These are phyloP conservation scores for Penicillium mononematosum DNA, from an alignment of 495 filamentous ascomycete species.

Conservation along the genomic window DNA sequence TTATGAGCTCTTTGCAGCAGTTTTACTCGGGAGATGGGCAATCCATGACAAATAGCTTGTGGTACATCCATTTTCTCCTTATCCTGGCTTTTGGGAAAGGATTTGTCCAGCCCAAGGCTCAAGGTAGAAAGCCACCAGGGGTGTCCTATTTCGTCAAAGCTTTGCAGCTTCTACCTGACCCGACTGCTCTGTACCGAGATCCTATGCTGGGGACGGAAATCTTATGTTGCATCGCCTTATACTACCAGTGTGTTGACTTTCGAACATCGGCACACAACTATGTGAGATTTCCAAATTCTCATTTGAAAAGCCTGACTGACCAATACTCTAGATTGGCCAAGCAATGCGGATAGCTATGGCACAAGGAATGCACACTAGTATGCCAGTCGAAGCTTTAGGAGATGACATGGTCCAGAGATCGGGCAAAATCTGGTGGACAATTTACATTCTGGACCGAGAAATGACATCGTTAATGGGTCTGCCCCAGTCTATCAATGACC, in stretches of 20 bases:
- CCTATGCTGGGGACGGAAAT: conserved; percentile 41
- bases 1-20: conserved; percentile 38
- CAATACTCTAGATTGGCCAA: conserved; percentile 39
- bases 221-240: conserved; percentile 44
- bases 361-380: conserved; percentile 45
- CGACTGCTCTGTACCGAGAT: conserved; percentile 33
- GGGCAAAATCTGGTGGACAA: conserved; percentile 48
- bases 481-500: conserved; percentile 39
- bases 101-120: conserved; percentile 37
- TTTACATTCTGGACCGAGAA: conserved; percentile 46
- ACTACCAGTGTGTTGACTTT: conserved; percentile 42
- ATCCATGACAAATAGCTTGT: conserved; percentile 28
- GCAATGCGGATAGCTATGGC: conserved; percentile 44
- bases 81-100: conserved; percentile 47
- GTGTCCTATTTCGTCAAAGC: conserved; percentile 42
- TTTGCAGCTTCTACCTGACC: conserved; percentile 40
- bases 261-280: conserved; percentile 39
- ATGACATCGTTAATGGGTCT: conserved; percentile 48
- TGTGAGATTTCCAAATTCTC: conserved; percentile 21
- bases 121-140: conserved; percentile 34
- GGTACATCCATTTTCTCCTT: conserved; percentile 48
- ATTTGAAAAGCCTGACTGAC: background rate
- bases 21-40: conserved; percentile 35
- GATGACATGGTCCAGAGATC: conserved; percentile 36
- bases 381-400: conserved; percentile 37